These are phyloP conservation scores for Magnolia sinica DNA, from an alignment of 164 flowering plant species.

Conservation along the genomic window DNA sequence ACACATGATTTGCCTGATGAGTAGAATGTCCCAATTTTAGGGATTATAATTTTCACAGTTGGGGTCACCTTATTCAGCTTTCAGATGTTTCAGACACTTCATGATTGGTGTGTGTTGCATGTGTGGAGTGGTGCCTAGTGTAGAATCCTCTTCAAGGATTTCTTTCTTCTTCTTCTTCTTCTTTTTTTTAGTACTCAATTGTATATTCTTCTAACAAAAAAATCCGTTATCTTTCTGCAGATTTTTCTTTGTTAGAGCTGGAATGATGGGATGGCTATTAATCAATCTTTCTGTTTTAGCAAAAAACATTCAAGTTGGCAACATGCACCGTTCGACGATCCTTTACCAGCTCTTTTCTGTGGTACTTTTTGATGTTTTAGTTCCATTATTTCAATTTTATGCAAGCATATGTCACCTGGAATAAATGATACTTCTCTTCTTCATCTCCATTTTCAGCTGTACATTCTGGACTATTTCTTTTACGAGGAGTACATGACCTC, in stretches of 20 bases:
- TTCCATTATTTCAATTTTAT: not conserved
- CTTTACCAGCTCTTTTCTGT: conserved; percentile 75
- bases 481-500: conserved; percentile 98
- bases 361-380: conserved; percentile 37
- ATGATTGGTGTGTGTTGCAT: not conserved
- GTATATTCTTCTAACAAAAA: conserved; percentile 1
- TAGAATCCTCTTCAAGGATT: too few species aligned
- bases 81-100: not conserved
- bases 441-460: conserved; percentile 50
- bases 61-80: not conserved
- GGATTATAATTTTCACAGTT: not conserved
- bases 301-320: conserved; percentile 56
- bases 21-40: not conserved
- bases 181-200: not conserved
- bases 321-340: conserved; percentile 66
- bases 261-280: conserved; percentile 99
- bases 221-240: conserved; percentile 35
- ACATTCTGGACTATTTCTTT: conserved; percentile 81
- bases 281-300: conserved; percentile 89
- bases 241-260: conserved; percentile 99
- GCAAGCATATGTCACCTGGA: not conserved
- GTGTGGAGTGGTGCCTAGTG: too few species aligned
- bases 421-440: conserved; percentile 15
- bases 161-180: not conserved
- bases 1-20: not conserved